Conservation (phyloP, 2,329 filamentous ascomycete species). For the Venturia pyrina region DNA sequence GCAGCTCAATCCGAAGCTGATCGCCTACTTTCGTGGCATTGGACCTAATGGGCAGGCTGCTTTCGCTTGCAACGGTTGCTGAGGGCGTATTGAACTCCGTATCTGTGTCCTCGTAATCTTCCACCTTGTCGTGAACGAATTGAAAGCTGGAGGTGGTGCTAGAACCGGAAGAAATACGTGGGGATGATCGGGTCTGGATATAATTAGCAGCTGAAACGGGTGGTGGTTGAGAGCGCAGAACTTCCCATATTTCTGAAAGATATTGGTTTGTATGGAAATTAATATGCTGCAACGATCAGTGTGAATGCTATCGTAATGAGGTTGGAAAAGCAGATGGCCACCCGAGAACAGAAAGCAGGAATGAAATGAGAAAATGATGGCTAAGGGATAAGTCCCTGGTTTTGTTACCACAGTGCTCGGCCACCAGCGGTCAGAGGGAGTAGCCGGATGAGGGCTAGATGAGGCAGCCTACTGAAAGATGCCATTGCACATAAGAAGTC, state of each 20-base stretch:
- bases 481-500: too few relatives aligned
- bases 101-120: neutral
- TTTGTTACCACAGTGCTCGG: neutral
- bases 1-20: conserved; percentile 9
- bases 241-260: neutral
- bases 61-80: neutral
- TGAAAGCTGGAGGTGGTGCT: neutral
- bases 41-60: neutral
- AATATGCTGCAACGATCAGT: neutral
- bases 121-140: neutral
- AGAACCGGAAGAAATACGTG: neutral
- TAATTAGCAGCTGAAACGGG: neutral
- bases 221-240: neutral
- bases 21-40: neutral
- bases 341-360: neutral
- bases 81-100: neutral
- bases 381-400: neutral
- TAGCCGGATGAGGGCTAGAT: neutral
- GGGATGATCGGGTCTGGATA: conserved; percentile 18
- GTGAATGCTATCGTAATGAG: too few relatives aligned
- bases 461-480: neutral
- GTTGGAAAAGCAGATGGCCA: neutral
- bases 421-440: too few relatives aligned
- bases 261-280: neutral
- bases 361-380: neutral